These are phyloP conservation scores for Cryomyces antarcticus DNA, from an alignment of 495 filamentous ascomycete species.

Conservation along the genomic window DNA sequence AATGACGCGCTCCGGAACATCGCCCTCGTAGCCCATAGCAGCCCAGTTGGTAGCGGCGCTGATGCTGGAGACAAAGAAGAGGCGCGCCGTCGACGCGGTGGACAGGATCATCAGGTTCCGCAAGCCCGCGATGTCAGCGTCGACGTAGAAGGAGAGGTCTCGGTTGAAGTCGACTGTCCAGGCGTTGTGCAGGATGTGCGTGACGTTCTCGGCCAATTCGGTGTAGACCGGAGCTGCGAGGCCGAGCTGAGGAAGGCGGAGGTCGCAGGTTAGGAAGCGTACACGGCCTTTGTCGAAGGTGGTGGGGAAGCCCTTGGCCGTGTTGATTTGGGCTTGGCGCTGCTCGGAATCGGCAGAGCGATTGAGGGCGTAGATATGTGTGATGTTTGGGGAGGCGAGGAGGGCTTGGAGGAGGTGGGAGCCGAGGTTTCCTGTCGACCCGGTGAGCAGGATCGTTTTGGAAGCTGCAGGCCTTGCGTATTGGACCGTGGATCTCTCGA, in stretches of 20 bases:
- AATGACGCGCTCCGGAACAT: too few relatives aligned
- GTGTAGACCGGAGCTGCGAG: conserved; percentile 7
- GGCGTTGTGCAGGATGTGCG: conserved; percentile 23
- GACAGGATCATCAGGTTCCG: background rate
- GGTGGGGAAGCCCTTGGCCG: background rate
- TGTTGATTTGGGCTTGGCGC: background rate
- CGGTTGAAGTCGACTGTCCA: conserved; percentile 28
- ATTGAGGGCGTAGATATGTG: conserved; percentile 3
- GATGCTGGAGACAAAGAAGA: too few relatives aligned
- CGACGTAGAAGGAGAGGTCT: conserved; percentile 16
- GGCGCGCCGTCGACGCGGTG: too few relatives aligned
- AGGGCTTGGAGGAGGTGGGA: background rate
- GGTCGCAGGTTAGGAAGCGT: conserved; percentile 9
- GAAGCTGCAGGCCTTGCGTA: too few relatives aligned
- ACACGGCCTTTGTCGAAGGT: background rate
- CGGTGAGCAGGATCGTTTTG: conserved; percentile 4
- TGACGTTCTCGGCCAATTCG: conserved; percentile 4
- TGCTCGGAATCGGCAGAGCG: background rate
- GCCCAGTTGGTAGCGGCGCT: too few relatives aligned
- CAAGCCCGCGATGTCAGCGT: background rate
- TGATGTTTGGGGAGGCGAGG: background rate
- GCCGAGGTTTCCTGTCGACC: conserved; percentile 4
- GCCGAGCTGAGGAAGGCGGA: conserved; percentile 6
- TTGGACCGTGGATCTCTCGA: too few relatives aligned
- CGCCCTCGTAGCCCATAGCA: too few relatives aligned